Conservation (phyloP, 2,329 filamentous ascomycete genomes). For the Fusarium nodosum region DNA sequence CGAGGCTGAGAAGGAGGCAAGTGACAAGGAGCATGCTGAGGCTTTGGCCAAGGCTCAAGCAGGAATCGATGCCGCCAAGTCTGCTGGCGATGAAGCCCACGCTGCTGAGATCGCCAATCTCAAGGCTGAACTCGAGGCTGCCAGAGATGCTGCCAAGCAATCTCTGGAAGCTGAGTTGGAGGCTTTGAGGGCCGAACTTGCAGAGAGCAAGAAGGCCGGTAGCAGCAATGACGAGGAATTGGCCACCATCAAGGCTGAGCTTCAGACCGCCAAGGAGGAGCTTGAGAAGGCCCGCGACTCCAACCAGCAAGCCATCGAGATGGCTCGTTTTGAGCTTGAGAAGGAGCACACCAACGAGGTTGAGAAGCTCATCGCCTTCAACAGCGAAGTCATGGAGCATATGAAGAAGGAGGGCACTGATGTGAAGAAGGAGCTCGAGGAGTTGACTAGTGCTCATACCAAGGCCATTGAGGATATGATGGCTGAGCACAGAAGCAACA, state of each 20-base stretch:
- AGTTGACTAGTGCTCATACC: conserved; percentile 55
- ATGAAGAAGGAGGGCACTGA: conserved; percentile 58
- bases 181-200: conserved; percentile 58
- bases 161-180: conserved; percentile 56
- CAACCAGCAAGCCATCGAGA: conserved; percentile 61
- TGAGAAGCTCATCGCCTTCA: conserved; percentile 60
- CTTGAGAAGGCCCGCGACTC: conserved; percentile 61
- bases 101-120: conserved; percentile 51
- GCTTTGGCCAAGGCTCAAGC: conserved; percentile 52
- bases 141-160: conserved; percentile 51
- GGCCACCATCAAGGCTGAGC: conserved; percentile 51
- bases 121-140: conserved; percentile 49
- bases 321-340: conserved; percentile 61
- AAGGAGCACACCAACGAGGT: conserved; percentile 62
- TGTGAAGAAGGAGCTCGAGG: conserved; percentile 61
- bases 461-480: conserved; percentile 59
- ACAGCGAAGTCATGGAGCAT: conserved; percentile 59
- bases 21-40: conserved; percentile 52
- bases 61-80: conserved; percentile 52
- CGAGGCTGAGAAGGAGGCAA: conserved; percentile 60
- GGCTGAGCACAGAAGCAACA: conserved; percentile 56
- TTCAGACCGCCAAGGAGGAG: conserved; percentile 53
- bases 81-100: conserved; percentile 51
- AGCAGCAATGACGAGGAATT: conserved; percentile 54
- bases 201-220: conserved; percentile 59